Base-by-base conservation (phyloP, 345 rosid genomes). In the Pistacia vera region DNA sequence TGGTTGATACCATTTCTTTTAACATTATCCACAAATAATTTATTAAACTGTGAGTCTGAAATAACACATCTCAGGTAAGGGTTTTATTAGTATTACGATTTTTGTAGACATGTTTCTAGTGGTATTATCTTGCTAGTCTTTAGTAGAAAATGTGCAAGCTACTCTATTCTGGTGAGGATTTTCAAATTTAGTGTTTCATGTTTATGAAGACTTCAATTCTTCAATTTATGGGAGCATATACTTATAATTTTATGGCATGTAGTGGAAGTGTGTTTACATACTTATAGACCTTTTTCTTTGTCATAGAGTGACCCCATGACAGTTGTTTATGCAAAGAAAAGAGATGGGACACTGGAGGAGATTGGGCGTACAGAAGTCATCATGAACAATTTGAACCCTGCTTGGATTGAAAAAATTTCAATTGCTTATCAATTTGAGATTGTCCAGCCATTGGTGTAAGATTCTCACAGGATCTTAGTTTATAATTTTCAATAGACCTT, bases 361-460 rank as follows among this genome's bases (percentile, higher is more conserved):
- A 83, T 95, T 81, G 97, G 97, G 59, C 93, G 92, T 16, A 91
- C 98, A 22, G 98, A 95, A 85, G 97, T 92, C 67, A 81, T 92
- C 63, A 69, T 88, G 57, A 95, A 95, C 75, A 79, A 51, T 76
- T 83, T 92, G 75, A 85, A 89, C 80, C 98, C 98, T 75, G 72
- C 82, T 54, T 95, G 98, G 97, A 91, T 95, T 78, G 71, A 82
- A 73, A 95, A 92, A 83, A 79, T 89, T 38, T 80, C 86, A 11
- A 72, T 92, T 78, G 77, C 90, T 74, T 90, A 88, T 85, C 98
- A 90, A 66, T 95, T 91, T 81, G 98, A 95, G 85, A 81, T 85
- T 9, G 85, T 92, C 58, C 98, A 95, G 79, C 81, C 85, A 58
- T 83, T 92, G 79, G 81, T 89, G 97, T 92, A 90, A 76, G 90